Base-by-base conservation (phyloP, 768 basidiomycete genomes). In the Kwoniella botswanensis region DNA sequence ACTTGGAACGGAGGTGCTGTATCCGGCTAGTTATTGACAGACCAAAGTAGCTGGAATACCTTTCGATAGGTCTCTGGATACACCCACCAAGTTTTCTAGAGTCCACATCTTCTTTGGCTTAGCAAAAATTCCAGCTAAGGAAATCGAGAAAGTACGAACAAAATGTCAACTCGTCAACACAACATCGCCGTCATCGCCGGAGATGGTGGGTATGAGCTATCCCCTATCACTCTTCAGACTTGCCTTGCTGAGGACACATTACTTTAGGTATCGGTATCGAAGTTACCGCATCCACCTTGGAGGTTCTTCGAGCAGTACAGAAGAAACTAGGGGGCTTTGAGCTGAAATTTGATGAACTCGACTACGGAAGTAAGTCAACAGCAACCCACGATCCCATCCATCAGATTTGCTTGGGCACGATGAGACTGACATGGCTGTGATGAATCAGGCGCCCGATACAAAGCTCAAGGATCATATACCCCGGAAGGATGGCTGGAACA, bases 201-300 rank as follows among this genome's bases (percentile, higher is more conserved):
- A 17, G 71, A 72, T 54, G 71, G 71, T 72, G 61, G 52, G 71
- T 42, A 35, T 5, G 6, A 44, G 18, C 22, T 42, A 58, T 58
- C 15, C 10, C 12, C 24, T 41, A 13, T 15, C 26, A 35, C 15
- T 43, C 42, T n/a, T 9, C 12, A 44, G 4, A 1, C 15, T 42
- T 12, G 17, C 13, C 46, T 54, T 24, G 21, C 50, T 63, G 50
- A 63, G 46, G 22, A 29, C 13, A 10, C 0, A 11, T 11, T 17
- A 18, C 18, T 29, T 3, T 24, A 68, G 88, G 88, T 12, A 88
- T 88, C 71, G 88, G 88, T 6, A 80, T 84, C 62, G 87, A 88
- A 73, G 87, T 88, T 4, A 87, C 86, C 77, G 85, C 67, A 4
- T 68, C 67, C 7, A 55, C 67, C 7, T 42, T 68, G 21, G 46